Percentiles rank a stretch among this genome's conserved stretches.
These are phyloP conservation scores for Suhomyces anneliseae DNA, from an alignment of 1,139 yeast species.

Conservation along the genomic window DNA sequence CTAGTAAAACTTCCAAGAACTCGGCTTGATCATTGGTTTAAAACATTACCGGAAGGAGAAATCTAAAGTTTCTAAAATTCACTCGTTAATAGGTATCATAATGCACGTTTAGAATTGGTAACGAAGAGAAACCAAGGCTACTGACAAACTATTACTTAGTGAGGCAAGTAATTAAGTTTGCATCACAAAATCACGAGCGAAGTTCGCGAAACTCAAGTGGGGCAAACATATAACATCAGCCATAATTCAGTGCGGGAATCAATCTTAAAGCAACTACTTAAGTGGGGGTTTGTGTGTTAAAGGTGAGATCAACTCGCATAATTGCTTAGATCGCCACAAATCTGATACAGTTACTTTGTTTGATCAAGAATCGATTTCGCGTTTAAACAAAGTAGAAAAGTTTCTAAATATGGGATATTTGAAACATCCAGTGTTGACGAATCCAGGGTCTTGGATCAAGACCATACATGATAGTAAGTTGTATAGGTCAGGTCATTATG, in stretches of 20 bases:
- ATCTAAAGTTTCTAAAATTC: background rate
- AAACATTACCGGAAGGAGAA: background rate
- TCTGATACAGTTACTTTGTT: background rate
- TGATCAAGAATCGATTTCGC: too few species aligned
- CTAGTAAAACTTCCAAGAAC: background rate
- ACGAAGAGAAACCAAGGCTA: background rate
- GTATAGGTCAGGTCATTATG: slow-evolving; percentile 3
- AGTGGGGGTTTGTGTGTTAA: too few species aligned
- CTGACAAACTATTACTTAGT: background rate
- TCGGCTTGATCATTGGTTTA: background rate
- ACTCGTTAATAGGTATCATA: background rate
- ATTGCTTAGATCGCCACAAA: background rate
- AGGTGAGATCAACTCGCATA: too few species aligned
- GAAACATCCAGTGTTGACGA: slow-evolving; percentile 26
- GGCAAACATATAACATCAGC: background rate
- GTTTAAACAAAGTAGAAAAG: background rate
- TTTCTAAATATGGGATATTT: slow-evolving; percentile 8
- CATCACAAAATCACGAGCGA: background rate
- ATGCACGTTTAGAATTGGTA: background rate
- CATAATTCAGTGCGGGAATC: background rate
- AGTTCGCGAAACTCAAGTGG: background rate
- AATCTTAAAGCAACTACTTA: too few species aligned
- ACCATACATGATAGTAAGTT: slow-evolving; percentile 9
- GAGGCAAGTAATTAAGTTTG: background rate
- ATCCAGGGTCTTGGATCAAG: slow-evolving; percentile 26